These are phyloP conservation scores for Ustilaginoidea virens DNA, from an alignment of 2,329 filamentous ascomycete species.

Conservation along the genomic window DNA sequence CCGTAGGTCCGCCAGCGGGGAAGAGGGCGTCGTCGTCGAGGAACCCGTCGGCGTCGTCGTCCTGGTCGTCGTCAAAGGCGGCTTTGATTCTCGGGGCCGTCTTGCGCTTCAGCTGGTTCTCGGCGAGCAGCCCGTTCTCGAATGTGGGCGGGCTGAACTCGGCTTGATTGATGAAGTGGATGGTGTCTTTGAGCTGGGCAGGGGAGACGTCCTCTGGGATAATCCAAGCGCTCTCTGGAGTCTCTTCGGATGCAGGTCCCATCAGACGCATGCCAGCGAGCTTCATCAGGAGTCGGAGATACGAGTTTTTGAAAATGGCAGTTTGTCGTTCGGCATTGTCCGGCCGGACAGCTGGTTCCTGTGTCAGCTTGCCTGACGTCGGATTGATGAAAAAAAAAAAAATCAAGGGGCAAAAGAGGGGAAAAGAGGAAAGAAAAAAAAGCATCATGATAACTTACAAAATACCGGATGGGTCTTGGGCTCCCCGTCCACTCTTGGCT, in stretches of 20 bases:
- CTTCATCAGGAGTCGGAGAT: conserved; percentile 71
- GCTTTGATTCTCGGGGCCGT: conserved; percentile 36
- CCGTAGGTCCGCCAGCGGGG: conserved; percentile 49
- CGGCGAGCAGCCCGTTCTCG: conserved; percentile 58
- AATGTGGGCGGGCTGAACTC: conserved; percentile 67
- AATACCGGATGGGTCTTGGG: conserved; percentile 17
- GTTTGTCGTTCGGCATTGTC: conserved; percentile 50
- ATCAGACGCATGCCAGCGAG: conserved; percentile 54
- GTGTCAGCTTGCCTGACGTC: conserved; percentile 12
- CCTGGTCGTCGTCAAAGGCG: conserved; percentile 57
- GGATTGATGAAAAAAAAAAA: no score
- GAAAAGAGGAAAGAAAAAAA: no score
- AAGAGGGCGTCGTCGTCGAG: conserved; percentile 46
- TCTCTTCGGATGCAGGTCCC: conserved; percentile 43
- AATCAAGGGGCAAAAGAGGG: no score
- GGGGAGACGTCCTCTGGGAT: conserved; percentile 53
- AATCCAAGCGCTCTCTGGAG: conserved; percentile 62
- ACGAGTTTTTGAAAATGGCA: conserved; percentile 79
- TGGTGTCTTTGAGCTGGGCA: conserved; percentile 47
- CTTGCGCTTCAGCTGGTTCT: conserved; percentile 67
- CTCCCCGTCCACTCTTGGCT: conserved; percentile 11
- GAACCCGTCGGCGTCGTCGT: conserved; percentile 28
- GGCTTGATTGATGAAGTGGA: conserved; percentile 61
- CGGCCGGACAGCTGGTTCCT: conserved; percentile 37
- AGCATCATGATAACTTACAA: no score